Conservation (phyloP, 441 rosid genomes). For the Flueggea neowawraea region DNA sequence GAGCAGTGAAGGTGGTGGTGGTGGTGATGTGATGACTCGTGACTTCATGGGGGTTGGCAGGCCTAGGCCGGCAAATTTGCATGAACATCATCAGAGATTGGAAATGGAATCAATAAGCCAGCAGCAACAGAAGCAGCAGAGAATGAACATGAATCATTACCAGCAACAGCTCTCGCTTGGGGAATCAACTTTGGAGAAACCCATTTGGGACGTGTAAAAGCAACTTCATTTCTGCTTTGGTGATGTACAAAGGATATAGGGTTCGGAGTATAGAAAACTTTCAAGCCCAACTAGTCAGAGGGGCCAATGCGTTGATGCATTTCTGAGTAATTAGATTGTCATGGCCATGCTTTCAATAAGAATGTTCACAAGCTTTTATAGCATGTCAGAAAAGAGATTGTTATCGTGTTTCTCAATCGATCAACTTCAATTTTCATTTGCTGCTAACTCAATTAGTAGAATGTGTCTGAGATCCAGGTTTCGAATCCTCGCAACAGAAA, state of each 20-base stretch:
- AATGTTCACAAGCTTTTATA: no score
- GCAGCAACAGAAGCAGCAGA: slow-evolving; percentile 12
- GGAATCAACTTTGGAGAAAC: slow-evolving; percentile 47
- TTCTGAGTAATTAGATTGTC: no score
- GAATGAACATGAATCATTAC: slow-evolving; percentile 30
- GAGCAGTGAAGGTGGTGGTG: slow-evolving; percentile 5
- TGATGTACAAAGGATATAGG: background rate
- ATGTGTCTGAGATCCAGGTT: no score
- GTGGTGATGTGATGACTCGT: slow-evolving; percentile 36
- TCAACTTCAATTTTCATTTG: no score
- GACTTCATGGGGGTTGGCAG: slow-evolving; percentile 68
- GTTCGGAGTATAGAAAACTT: background rate
- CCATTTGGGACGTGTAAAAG: slow-evolving; percentile 52
- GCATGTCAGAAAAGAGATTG: no score
- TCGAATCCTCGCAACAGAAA: no score
- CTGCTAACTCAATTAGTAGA: no score
- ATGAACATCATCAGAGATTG: slow-evolving; percentile 33
- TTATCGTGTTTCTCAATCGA: slow-evolving; percentile 33
- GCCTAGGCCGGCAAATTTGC: slow-evolving; percentile 25
- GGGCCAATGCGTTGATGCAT: no score
- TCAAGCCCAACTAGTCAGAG: background rate
- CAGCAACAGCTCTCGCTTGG: slow-evolving; percentile 44
- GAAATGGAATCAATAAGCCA: slow-evolving; percentile 45
- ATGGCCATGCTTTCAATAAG: no score
- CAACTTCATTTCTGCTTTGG: no score